Percentiles rank a stretch among this genome's conserved stretches.
These are phyloP conservation scores for Oxalis stricta DNA, from an alignment of 441 rosid genomes.

Conservation along the genomic window DNA sequence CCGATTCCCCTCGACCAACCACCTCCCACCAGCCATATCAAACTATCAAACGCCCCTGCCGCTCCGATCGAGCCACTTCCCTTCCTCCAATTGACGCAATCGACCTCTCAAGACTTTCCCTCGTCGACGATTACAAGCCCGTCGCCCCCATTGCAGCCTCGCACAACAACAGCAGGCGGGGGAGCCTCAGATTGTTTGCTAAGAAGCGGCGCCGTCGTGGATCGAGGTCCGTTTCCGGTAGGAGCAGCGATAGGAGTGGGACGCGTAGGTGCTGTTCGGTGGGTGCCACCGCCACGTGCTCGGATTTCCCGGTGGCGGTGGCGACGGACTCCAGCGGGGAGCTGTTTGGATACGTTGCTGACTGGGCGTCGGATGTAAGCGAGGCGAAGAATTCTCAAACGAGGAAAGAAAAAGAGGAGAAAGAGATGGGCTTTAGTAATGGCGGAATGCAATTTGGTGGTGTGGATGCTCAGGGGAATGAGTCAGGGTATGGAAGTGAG, in stretches of 20 bases:
- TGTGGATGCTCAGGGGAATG: conserved; percentile 55
- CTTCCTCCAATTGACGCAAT: conserved; percentile 57
- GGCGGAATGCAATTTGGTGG: conserved; percentile 31
- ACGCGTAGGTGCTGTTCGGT: conserved; percentile 75
- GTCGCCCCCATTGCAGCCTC: conserved; percentile 11
- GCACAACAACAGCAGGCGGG: conserved; percentile 11
- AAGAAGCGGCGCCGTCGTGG: conserved; percentile 74
- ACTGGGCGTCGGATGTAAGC: conserved; percentile 89
- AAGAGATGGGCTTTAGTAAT: conserved; percentile 29
- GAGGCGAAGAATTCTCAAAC: conserved; percentile 55
- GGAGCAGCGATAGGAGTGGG: conserved; percentile 89
- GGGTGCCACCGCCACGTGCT: conserved; percentile 76
- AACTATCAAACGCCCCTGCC: conserved; percentile 77
- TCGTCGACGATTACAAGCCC: conserved; percentile 34
- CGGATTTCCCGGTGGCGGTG: conserved; percentile 78
- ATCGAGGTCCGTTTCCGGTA: conserved; percentile 77
- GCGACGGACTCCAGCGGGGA: conserved; percentile 98
- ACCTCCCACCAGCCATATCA: conserved; percentile 13
- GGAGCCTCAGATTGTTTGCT: conserved; percentile 33
- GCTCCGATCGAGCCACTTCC: conserved; percentile 86
- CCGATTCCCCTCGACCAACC: conserved; percentile 24
- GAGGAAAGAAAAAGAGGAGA: conserved; percentile 49
- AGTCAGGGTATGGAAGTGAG: conserved; percentile 92
- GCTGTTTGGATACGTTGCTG: conserved; percentile 49
- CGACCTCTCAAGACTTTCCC: conserved; percentile 39